Percentiles rank a stretch among this genome's conserved stretches.
Conservation (phyloP, 2,329 filamentous ascomycete genomes). For the Hymenoscyphus occultus region DNA sequence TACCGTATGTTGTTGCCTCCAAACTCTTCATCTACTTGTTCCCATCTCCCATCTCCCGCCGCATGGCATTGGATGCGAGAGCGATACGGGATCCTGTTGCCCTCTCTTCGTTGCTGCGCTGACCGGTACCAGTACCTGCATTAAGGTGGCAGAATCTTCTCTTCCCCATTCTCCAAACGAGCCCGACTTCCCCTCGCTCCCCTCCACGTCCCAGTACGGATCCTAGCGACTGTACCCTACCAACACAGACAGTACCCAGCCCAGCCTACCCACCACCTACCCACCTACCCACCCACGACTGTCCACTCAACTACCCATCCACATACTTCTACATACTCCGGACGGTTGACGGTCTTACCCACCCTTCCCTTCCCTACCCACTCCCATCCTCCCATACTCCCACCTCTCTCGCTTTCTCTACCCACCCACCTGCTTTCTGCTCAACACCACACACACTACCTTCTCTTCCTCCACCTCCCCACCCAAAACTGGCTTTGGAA, state of each 20-base stretch:
- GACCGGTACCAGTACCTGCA: conserved; percentile 36
- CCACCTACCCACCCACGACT: neutral
- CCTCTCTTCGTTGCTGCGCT: conserved; percentile 33
- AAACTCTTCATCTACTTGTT: conserved; percentile 4
- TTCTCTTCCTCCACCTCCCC: conserved; percentile 16
- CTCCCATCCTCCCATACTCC: neutral
- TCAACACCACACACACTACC: conserved; percentile 10
- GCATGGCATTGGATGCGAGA: conserved; percentile 17
- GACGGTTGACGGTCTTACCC: conserved; percentile 7
- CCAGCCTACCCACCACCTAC: neutral
- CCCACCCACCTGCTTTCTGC: conserved; percentile 14
- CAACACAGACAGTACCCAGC: too few relatives aligned
- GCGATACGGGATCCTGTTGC: conserved; percentile 18
- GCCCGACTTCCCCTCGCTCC: conserved; percentile 4
- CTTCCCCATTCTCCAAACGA: conserved; percentile 26
- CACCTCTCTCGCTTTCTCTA: conserved; percentile 7
- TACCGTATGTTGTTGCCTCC: too few relatives aligned
- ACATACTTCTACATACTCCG: neutral
- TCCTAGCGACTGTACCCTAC: too few relatives aligned
- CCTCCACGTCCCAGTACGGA: too few relatives aligned
- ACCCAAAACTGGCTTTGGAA: conserved; percentile 13
- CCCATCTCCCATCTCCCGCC: conserved; percentile 8
- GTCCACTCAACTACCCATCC: neutral
- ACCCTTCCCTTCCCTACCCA: neutral
- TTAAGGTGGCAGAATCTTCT: conserved; percentile 35